Conservation (phyloP, 768 basidiomycete species). For the Mycena crocata region DNA sequence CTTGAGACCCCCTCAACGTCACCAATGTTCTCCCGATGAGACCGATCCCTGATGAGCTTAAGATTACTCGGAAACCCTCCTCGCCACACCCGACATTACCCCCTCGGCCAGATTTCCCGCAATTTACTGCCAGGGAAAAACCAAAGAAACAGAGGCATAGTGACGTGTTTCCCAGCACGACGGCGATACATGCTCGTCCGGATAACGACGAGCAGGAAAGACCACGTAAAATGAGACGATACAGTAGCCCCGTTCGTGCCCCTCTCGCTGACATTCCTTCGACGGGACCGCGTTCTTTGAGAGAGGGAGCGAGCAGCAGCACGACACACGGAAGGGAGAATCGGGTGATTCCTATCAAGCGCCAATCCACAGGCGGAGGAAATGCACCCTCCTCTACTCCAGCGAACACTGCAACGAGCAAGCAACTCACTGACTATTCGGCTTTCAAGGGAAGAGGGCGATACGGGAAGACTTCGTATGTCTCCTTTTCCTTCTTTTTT, state of each 20-base stretch:
- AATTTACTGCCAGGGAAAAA: slow-evolving; percentile 11
- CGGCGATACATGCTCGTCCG: background rate
- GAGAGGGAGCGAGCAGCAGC: slow-evolving; percentile 10
- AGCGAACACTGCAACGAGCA: slow-evolving; percentile 35
- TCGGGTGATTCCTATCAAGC: slow-evolving; percentile 19
- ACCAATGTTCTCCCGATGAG: background rate
- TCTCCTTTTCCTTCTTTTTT: background rate
- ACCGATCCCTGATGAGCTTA: background rate
- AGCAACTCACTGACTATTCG: slow-evolving; percentile 53
- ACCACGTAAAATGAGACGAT: slow-evolving; percentile 27
- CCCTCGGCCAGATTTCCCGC: slow-evolving; percentile 2
- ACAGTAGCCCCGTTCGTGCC: slow-evolving; percentile 28
- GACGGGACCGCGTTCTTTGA: slow-evolving; percentile 4
- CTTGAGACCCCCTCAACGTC: background rate
- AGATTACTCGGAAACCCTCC: background rate
- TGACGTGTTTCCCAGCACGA: slow-evolving; percentile 3
- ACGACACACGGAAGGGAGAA: slow-evolving; percentile 38
- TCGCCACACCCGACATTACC: slow-evolving; percentile 23
- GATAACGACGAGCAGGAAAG: slow-evolving; percentile 22
- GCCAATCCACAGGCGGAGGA: background rate
- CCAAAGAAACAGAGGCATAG: slow-evolving; percentile 24
- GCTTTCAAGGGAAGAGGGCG: slow-evolving; percentile 70
- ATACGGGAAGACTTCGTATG: slow-evolving; percentile 54
- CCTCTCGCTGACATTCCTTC: slow-evolving; percentile 9
- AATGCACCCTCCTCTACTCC: slow-evolving; percentile 36